Percentiles rank a stretch among this genome's conserved stretches.
Evolutionary conservation across 2,329 filamentous ascomycete species (phyloP).

Genomic region (Talaromyces sp.): DNA sequence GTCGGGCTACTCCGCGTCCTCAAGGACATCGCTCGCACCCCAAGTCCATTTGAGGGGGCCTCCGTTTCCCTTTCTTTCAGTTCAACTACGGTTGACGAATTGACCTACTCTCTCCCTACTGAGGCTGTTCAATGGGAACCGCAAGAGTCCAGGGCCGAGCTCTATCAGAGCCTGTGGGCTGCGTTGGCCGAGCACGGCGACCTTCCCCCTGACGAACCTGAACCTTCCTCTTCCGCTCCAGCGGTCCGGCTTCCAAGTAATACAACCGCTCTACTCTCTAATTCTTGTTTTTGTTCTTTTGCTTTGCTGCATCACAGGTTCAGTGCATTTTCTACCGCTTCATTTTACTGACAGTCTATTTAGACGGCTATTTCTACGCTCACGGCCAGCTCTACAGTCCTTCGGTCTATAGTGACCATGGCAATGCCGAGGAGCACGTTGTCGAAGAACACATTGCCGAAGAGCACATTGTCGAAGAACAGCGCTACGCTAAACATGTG

Average conservation of each 20-base stretch:
- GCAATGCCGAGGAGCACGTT: background rate
- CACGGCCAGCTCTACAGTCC: background rate
- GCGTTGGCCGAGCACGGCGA: background rate
- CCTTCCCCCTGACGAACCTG: background rate
- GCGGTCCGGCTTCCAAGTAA: conserved; percentile 7
- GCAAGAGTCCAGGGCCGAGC: background rate
- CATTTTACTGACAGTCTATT: background rate
- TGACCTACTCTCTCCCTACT: background rate
- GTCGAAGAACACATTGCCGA: background rate
- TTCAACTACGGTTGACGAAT: background rate
- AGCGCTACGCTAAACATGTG: conserved; percentile 7
- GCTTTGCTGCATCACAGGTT: background rate
- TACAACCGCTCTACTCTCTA: background rate
- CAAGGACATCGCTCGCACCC: conserved; percentile 1
- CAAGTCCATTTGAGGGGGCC: background rate
- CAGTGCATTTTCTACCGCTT: background rate
- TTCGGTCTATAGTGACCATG: conserved; percentile 1
- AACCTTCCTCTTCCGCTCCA: background rate
- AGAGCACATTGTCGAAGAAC: background rate
- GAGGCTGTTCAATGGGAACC: conserved; percentile 9
- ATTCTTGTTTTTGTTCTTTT: conserved; percentile 4
- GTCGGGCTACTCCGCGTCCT: background rate
- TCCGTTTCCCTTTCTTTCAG: background rate
- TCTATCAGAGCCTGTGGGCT: conserved; percentile 12
- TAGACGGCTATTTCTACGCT: background rate